Evolutionary conservation across 495 filamentous ascomycete species (phyloP).

Genomic region (Aspergillus conjunctus): DNA sequence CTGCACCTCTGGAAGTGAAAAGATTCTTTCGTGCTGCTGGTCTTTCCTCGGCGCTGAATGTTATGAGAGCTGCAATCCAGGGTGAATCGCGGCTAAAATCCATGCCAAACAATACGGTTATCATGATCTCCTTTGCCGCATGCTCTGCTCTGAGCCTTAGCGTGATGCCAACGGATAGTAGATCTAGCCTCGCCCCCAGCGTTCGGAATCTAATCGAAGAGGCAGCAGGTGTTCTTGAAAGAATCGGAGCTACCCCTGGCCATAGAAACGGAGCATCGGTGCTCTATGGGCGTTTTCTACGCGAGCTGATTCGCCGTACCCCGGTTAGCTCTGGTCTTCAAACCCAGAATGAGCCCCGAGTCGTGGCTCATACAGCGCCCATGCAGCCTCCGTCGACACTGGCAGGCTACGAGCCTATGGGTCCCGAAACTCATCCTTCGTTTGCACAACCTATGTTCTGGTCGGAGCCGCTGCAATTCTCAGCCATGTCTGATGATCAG

Average conservation of each 20-base stretch:
- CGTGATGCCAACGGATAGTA: constrained; percentile 53
- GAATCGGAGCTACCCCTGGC: constrained; percentile 62
- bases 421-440: constrained; percentile 23
- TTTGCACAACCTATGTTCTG: constrained; percentile 37
- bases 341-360: constrained; percentile 11
- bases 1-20: constrained; percentile 67
- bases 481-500: constrained; percentile 67
- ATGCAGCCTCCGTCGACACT: constrained; percentile 23
- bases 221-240: constrained; percentile 66
- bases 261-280: constrained; percentile 66
- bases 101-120: constrained; percentile 77
- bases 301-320: constrained; percentile 55
- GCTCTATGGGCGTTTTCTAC: constrained; percentile 63
- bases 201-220: constrained; percentile 69
- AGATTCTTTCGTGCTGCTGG: constrained; percentile 70
- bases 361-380: constrained; percentile 17
- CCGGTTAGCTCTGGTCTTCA: constrained; percentile 20
- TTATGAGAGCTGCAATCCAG: constrained; percentile 72
- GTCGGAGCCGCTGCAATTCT: constrained; percentile 63
- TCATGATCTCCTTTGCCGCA: constrained; percentile 76
- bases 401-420: constrained; percentile 20
- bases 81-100: constrained; percentile 68
- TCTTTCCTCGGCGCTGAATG: constrained; percentile 69
- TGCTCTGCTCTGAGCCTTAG: constrained; percentile 69
- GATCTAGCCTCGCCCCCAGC: constrained; percentile 64